Percentiles rank a stretch among this genome's conserved stretches.
phyloP scores from a whole-genome alignment of 352 stramenopile genomes.

The Sclerospora graminicola region DNA sequence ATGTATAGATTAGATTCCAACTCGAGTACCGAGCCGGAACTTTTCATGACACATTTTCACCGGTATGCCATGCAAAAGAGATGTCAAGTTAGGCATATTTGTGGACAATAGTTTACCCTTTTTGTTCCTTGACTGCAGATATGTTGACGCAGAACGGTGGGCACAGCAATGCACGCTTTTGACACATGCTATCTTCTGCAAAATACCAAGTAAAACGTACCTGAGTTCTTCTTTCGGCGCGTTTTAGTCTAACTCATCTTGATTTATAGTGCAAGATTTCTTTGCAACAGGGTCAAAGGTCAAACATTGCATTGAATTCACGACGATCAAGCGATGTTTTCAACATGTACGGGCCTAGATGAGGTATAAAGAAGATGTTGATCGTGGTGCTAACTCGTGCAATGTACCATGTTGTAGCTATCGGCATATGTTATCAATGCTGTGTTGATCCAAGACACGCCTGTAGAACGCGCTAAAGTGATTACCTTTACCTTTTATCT shows the following conservation, averaged over 20 bases:
- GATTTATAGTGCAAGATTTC: conserved; percentile 58
- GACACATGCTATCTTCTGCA: conserved; percentile 70
- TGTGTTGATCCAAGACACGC: conserved; percentile 56
- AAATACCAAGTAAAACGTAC: conserved; percentile 56
- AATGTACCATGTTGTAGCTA: conserved; percentile 24
- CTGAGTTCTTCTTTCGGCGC: neutral
- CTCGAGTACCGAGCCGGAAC: conserved; percentile 1
- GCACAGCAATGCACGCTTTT: conserved; percentile 69
- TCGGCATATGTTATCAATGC: conserved; percentile 78
- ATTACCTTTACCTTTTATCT: conserved; percentile 78
- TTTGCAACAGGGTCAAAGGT: conserved; percentile 40
- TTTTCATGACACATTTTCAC: conserved; percentile 22
- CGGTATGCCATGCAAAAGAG: conserved; percentile 11
- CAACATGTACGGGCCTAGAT: conserved; percentile 48
- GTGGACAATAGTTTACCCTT: conserved; percentile 1
- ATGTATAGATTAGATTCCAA: conserved; percentile 14
- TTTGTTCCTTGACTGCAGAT: conserved; percentile 14
- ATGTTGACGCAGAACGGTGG: conserved; percentile 49
- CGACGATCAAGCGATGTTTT: conserved; percentile 68
- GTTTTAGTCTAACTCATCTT: neutral
- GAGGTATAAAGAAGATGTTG: neutral
- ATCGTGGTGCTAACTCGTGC: neutral
- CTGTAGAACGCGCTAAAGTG: conserved; percentile 51
- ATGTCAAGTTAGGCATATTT: neutral
- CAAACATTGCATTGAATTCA: conserved; percentile 43